Conservation (phyloP, 2,329 filamentous ascomycete species). For the Alternaria arborescens region DNA sequence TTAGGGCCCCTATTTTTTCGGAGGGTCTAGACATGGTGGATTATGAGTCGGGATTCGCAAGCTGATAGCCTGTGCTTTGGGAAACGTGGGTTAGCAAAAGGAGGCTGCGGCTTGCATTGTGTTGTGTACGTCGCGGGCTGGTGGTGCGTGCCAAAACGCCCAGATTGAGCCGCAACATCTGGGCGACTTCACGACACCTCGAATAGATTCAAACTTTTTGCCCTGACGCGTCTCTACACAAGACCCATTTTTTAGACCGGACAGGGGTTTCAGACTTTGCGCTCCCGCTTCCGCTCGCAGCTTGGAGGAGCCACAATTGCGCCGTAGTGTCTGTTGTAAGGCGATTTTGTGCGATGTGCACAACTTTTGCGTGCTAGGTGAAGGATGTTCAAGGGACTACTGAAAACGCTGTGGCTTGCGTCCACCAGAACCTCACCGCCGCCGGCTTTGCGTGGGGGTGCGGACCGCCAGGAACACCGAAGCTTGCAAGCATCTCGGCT, state of each 20-base stretch:
- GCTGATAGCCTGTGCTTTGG: conserved; percentile 22
- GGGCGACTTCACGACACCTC: conserved; percentile 4
- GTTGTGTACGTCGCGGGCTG: conserved; percentile 19
- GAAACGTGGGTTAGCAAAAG: conserved; percentile 19
- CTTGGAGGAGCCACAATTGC: conserved; percentile 12
- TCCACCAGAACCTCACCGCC: conserved; percentile 5
- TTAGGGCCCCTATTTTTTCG: conserved; percentile 21
- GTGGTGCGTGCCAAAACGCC: conserved; percentile 12
- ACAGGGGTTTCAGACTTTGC: conserved; percentile 20
- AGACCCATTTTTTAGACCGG: conserved; percentile 18
- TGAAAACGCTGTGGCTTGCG: conserved; percentile 8
- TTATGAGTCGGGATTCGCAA: conserved; percentile 18
- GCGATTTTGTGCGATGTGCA: conserved; percentile 18
- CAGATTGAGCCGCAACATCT: conserved; percentile 14
- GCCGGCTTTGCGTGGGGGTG: conserved; percentile 3
- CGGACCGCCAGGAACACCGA: conserved; percentile 10
- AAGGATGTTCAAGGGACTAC: not conserved
- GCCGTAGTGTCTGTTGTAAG: conserved; percentile 16
- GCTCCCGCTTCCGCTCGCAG: conserved; percentile 12
- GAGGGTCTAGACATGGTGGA: conserved; percentile 22
- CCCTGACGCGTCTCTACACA: conserved; percentile 15
- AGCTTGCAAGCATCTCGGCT: conserved; percentile 6
- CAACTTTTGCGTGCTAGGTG: conserved; percentile 9
- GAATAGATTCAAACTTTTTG: conserved; percentile 11
- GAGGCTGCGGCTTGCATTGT: conserved; percentile 21